phyloP scores from a whole-genome alignment of 2,329 filamentous ascomycete genomes.

The Colletotrichum cordylinicola region DNA sequence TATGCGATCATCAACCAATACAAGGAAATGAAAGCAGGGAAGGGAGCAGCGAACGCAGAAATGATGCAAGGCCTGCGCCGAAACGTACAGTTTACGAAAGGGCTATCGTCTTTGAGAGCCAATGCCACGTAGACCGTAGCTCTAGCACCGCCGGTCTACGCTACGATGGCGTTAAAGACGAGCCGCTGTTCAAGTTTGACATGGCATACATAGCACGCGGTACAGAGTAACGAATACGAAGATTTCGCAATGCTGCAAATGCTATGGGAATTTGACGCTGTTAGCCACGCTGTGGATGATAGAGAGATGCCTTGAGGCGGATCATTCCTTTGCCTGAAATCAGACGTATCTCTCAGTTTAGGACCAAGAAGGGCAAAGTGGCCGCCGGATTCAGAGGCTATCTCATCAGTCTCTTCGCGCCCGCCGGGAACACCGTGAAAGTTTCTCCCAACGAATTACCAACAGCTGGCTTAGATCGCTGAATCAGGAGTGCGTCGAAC shows the following conservation, averaged over 20 bases:
- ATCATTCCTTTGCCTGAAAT: not conserved
- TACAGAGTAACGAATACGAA: not conserved
- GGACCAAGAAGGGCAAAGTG: not conserved
- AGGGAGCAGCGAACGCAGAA: not conserved
- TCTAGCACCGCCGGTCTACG: not conserved
- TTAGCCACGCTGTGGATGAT: not conserved
- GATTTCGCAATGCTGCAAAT: not conserved
- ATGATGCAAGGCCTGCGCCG: not conserved
- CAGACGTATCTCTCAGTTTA: not conserved
- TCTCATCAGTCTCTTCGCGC: too few relatives aligned
- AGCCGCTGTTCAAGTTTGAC: not conserved
- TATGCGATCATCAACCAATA: not conserved
- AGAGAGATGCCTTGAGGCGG: not conserved
- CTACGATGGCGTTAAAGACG: not conserved
- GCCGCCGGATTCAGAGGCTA: not conserved
- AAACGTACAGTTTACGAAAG: not conserved
- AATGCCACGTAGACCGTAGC: not conserved
- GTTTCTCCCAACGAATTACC: too few relatives aligned
- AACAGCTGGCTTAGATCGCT: too few relatives aligned
- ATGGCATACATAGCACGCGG: not conserved
- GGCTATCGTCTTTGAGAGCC: not conserved
- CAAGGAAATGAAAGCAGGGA: not conserved
- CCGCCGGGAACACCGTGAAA: too few relatives aligned
- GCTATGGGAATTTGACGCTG: not conserved
- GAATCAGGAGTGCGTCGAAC: too few relatives aligned